Evolutionary conservation across 2,329 filamentous ascomycete species (phyloP), one percentile per base, ranked within the genome.

Genomic region (Arthrobotrys sinensis): DNA sequence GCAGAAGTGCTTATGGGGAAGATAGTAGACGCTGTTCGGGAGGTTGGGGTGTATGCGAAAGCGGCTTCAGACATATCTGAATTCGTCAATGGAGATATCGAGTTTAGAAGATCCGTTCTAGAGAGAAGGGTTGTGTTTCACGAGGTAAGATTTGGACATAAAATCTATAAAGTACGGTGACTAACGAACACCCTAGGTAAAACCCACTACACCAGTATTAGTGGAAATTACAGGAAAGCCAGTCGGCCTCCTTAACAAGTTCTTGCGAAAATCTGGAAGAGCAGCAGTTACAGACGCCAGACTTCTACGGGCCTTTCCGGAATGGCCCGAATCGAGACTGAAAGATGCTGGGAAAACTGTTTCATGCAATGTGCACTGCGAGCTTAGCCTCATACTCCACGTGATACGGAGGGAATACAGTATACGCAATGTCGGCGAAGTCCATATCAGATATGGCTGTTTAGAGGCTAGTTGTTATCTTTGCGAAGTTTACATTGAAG

Each of bases 401-500:
- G 45, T 57, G 3, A 53, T 76, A 32, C 28, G 40, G 12, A n/a
- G 24, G 10, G 70, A 67, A 14, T 43, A 52, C n/a, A 12, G n/a
- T 12, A 21, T 19, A 10, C 40, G 28, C 12, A 11, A 57, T 19
- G 10, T 50, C 6, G 11, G 32, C 12, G 52, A 21, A 5, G 3
- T 75, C 0, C 2, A 66, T 45, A 2, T 67, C 7, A 14, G 52
- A 32, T 75, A 66, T 21, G 70, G 70, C 3, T 75, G 38, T n/a
- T 75, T 62, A 1, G 36, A 67, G 7, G 8, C 2, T 19, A 75
- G 19, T 16, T 75, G 70, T 16, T 75, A 66, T 43, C 70, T 75
- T n/a, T 75, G 70, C 24, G 70, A 75, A 11, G 50, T 43, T 24
- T 75, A 75, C n/a, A 34, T 67, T 3, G 52, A 67, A 11, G 62